Base-by-base conservation (phyloP, 768 basidiomycete species). In the Nidularia pulvinata region DNA sequence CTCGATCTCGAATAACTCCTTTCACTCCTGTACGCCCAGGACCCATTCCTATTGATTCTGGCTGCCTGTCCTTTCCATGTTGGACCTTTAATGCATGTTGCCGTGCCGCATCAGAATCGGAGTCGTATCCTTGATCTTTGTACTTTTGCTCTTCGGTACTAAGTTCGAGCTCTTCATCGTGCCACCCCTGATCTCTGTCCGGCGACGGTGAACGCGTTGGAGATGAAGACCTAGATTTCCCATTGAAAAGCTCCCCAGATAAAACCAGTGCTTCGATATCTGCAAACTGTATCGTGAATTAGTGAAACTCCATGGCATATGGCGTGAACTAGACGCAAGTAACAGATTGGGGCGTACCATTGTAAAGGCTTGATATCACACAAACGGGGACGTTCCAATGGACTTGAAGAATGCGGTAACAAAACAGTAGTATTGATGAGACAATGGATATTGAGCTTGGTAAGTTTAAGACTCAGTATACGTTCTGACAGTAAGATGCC, bases 1-100 rank as follows among this genome's bases (percentile, higher is more conserved):
- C 76, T 33, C 83, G 79, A 69, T 94, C 92, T 30, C 91, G 81
- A 53, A 94, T 89, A 54, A 94, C 92, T 25, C 92, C 91, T 59
- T 94, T 94, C 46, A 93, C 92, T 19, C 92, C 92, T 5, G 92
- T 94, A 30, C 92, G 78, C 4, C 91, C 91, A 7, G 89, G 89
- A 3, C 87, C 89, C 88, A 93, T 89, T 7, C 92, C 90, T 48
- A 93, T 91, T 10, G 86, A 85, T 51, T 87, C 83, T 7, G 61
- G 47, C 25, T 61, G 57, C 13, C 58, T 51, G 47, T 73, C 63
- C 55, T 70, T 68, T 6, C 61, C 57, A 34, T 62, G 57, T 52
- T 67, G 66, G 33, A 65, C 64, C 55, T 68, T 69, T 34, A 69
- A 53, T 1, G 68, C 54, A 60, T 72, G 66, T 50, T 77, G 61